Evolutionary conservation across 352 stramenopile species (phyloP), one percentile per base, ranked within the genome.

Genomic region (Pythium aphanidermatum): DNA sequence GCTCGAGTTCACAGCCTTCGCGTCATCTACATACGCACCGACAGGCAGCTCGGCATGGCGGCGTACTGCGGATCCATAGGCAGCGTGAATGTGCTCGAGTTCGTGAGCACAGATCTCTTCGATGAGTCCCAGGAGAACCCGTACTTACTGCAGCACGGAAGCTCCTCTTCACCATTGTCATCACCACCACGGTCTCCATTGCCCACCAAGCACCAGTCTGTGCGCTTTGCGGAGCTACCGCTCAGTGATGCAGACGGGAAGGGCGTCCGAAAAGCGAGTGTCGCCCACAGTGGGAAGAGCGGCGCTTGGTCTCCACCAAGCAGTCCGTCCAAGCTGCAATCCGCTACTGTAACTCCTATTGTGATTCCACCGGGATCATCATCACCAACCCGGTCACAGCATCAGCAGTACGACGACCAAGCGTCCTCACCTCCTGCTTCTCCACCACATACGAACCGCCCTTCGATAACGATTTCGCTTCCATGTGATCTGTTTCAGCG

Each of bases 41-140:
- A n/a, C n/a, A n/a, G n/a, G n/a, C n/a, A n/a, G n/a, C n/a, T n/a
- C n/a, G n/a, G n/a, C n/a, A 58, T 28, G 24, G 59, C 55, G 39
- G 53, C 67, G 52, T 86, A 86, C 51, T 82, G 64, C 33, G 74
- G 71, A 31, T 54, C 74, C 12, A 74, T 86, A 33, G 71, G 74
- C 35, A 84, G 60, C 36, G 74, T 86, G 10, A 83, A 83, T 29
- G 71, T 86, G 48, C 47, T 84, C 36, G 61, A 77, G 38, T 70
- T 84, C 37, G 72, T 83, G 62, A 84, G 71, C 60, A 79, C 67
- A 1, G 74, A 86, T 21, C 46, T 86, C 39, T 86, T 86, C 32
- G 74, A 86, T 34, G 74, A 86, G 48, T 67, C 68, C 45, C 74
- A 86, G 51, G 74, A 86, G 55, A 86, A 86, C 44, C 74, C 74